Evolutionary conservation across 2,329 filamentous ascomycete species (phyloP), one percentile per base, ranked within the genome.

Genomic region (Bipolaris bicolor): DNA sequence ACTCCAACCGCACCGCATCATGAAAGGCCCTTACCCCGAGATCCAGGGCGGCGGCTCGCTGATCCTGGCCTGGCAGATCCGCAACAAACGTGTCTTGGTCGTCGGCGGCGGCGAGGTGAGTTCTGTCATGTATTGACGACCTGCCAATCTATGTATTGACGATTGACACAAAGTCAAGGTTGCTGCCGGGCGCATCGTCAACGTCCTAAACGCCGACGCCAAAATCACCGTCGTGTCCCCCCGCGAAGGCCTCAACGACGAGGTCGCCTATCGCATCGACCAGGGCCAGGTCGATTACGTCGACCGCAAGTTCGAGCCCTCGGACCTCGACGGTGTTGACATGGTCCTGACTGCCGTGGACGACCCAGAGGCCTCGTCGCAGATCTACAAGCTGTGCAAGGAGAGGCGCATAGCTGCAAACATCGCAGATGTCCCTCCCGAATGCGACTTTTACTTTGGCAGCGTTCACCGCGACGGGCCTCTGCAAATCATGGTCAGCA

Each of bases 381-480:
- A 86, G 62, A 92, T 99, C 73, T 99, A 92, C 90, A 94, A 94
- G 75, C 84, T 97, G 22, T 98, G 94, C 84, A 94, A 96, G 77
- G 85, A 92, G 75, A 85, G 83, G 58, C 87, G 87, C 59, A 90
- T 98, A 63, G 87, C 92, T 5, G 93, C 92, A 55, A 99, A 99
- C 77, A 97, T 99, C 65, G 95, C 95, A 65, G 95, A 99, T 74
- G 95, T 99, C 3, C 95, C 95, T 0, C 86, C 92, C 0, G 95
- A 99, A 77, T 99, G 95, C 78, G 95, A 99, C 73, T 99, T 99
- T 75, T 99, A 97, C 82, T 99, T 99, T 79, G 95, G 95, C 61
- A 95, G 90, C 74, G 89, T 97, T 37, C 91, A 99, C 78, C 89
- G 95, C 49, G 95, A 99, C 75, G 95, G 95, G 0, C 95, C 95